These are phyloP conservation scores for Scheffersomyces quercinus DNA, from an alignment of 1,139 yeast species.

Conservation along the genomic window DNA sequence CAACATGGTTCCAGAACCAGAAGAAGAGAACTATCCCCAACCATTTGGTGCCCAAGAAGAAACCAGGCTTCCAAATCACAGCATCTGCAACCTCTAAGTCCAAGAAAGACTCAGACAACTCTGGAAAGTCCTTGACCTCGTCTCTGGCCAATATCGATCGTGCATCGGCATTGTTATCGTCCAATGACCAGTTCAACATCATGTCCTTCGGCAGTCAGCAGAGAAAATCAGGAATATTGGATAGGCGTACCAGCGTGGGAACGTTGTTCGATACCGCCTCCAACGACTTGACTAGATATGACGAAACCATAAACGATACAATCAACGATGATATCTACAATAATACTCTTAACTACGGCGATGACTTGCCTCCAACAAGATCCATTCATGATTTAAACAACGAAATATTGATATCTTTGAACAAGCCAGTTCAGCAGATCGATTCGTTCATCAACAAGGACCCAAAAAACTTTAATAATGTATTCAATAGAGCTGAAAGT, in stretches of 20 bases:
- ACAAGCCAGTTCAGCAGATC: conserved; percentile 32
- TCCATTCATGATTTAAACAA: conserved; percentile 61
- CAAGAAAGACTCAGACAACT: conserved; percentile 12
- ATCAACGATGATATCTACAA: conserved; percentile 30
- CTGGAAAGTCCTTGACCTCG: conserved; percentile 4
- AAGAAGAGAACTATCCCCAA: conserved; percentile 62
- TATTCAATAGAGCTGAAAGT: conserved; percentile 37
- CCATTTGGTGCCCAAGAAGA: conserved; percentile 46
- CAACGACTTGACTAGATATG: conserved; percentile 26
- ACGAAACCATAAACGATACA: conserved; percentile 33
- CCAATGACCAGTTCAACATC: conserved; percentile 34
- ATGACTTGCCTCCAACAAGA: conserved; percentile 59
- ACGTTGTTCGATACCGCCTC: conserved; percentile 9
- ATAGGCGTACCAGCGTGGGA: conserved; percentile 11
- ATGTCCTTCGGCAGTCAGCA: conserved; percentile 42
- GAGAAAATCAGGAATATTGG: conserved; percentile 19
- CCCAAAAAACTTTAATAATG: conserved; percentile 47
- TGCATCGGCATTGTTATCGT: conserved; percentile 9
- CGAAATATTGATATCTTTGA: conserved; percentile 35
- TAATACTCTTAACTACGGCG: conserved; percentile 20
- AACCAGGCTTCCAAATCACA: conserved; percentile 43
- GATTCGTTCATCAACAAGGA: conserved; percentile 45
- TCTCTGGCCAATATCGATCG: conserved; percentile 1
- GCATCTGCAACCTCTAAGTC: conserved; percentile 21
- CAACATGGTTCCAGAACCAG: conserved; percentile 56